Evolutionary conservation across 2,329 filamentous ascomycete genomes (phyloP), one percentile per base, ranked within the genome.

Genomic region (Zasmidium citrigriseum): DNA sequence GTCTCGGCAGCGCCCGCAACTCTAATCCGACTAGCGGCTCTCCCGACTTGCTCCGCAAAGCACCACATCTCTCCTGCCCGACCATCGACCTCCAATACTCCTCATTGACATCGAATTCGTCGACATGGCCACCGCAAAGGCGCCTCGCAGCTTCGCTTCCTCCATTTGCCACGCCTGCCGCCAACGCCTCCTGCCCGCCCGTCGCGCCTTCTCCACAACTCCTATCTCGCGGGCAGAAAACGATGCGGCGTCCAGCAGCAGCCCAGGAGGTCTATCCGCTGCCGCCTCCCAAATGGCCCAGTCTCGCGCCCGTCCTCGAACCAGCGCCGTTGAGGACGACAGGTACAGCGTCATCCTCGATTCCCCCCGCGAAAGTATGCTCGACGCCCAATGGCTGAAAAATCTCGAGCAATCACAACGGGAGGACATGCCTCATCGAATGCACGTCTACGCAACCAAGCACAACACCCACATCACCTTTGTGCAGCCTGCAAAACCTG

Each of bases 391-490:
- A 27, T 55, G 49, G 46, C 22, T 34, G 52, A 51, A 53, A 44
- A 69, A 68, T 38, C 55, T 67, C 44, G 58, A 60, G 41, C 52
- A 61, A 20, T 34, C 48, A 16, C 47, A 41, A 10, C 45, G 45
- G 10, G 38, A 23, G 16, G 60, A 66, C 16, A 55, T 58, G 46
- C 88, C 90, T 2, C 91, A 91, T 79, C 91, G 96, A 74, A 83
- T 99, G 64, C 91, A 96, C 78, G 82, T 99, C 73, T 93, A 86
- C 77, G 80, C 89, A 24, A 88, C 90, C 74, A 96, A 91, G 78
- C 95, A 97, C 84, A 99, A 99, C 80, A 95, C 91, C 20, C 91
- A 98, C 76, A 84, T 99, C 69, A 97, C 93, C 1, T 85, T 97
- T 65, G 91, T 92, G 21, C 87, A 88, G 70, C 93, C 95, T 24